Evolutionary conservation across 805 yeast genomes (phyloP), one percentile per base, ranked within the genome.

Genomic region (Saturnispora zaruensis): DNA sequence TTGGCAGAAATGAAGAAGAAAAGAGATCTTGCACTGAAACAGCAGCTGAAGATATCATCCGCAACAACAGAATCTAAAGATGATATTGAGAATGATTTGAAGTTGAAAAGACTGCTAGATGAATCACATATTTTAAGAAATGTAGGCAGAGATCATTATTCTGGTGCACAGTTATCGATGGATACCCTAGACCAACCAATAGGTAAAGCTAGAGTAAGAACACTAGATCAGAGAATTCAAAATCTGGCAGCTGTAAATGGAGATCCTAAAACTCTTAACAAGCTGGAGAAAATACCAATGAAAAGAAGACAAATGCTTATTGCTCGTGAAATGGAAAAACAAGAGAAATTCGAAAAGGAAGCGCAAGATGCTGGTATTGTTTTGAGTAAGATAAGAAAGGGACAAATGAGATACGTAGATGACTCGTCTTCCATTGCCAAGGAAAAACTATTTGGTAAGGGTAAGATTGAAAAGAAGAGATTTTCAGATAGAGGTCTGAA

Each of bases 361-460:
- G 97, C 99, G 6, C 76, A 72, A 53, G 91, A 91, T 18, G 95
- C 95, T 5, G 98, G 98, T 13, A 86, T 91, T 49, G 76, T 93
- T n/a, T 69, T 91, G 41, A 80, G 96, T 3, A 81, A 77, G 59
- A 80, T 75, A 25, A 74, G 73, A 57, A 82, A 81, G 66, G 90
- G 88, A 6, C 78, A 82, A 53, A 70, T 82, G 50, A 72, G 93
- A 58, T 60, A 78, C 55, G 52, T 49, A 18, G 68, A 72, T 43
- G 87, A 83, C 45, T 69, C 71, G 50, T 80, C 82, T 6, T 73
- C 74, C 16, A 76, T 80, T 13, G 65, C 71, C 11, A 59, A 70
- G n/a, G 72, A 77, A 38, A 77, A 71, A 51, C 60, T 81, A 41
- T 69, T 82, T 34, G 85, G 82, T 48, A 67, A 67, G 43, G 72